Percentiles rank a stretch among this genome's conserved stretches.
Evolutionary conservation across 306 rosid genomes (phyloP).

Genomic region (Cucurbita pepo): DNA sequence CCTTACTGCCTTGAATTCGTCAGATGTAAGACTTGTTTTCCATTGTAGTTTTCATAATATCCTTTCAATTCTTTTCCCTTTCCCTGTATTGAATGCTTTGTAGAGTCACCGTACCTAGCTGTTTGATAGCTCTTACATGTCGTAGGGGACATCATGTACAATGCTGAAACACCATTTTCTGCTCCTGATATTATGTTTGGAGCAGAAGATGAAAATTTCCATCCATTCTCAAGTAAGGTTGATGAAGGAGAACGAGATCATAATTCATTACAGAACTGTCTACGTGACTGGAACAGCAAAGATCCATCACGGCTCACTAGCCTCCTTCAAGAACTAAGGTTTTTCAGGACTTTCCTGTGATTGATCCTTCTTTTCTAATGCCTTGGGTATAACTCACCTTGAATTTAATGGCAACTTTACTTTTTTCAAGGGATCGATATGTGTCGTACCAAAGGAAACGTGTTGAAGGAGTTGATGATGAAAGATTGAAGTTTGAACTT

Average conservation of each 20-base stretch:
- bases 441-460: slow-evolving; percentile 43
- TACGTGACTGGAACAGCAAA: slow-evolving; percentile 53
- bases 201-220: slow-evolving; percentile 59
- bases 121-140: slow-evolving; percentile 8
- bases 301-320: slow-evolving; percentile 56
- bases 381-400: not conserved
- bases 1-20: slow-evolving; percentile 81
- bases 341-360: not conserved
- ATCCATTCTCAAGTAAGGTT: slow-evolving; percentile 30
- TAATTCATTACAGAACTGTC: slow-evolving; percentile 12
- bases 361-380: not conserved
- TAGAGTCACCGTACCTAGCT: not conserved
- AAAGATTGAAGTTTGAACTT: slow-evolving; percentile 72
- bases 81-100: not conserved
- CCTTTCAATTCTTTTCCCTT: not conserved
- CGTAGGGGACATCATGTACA: slow-evolving; percentile 58
- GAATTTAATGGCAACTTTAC: slow-evolving; percentile 1
- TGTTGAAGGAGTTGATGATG: slow-evolving; percentile 75
- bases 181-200: slow-evolving; percentile 84
- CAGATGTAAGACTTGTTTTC: slow-evolving; percentile 34
- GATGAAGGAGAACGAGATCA: slow-evolving; percentile 19
- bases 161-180: slow-evolving; percentile 43
- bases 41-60: not conserved
- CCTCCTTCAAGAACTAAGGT: slow-evolving; percentile 70
- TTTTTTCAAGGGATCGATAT: slow-evolving; percentile 47